phyloP scores from a whole-genome alignment of 805 yeast genomes.

The Metschnikowia colocasiae region DNA sequence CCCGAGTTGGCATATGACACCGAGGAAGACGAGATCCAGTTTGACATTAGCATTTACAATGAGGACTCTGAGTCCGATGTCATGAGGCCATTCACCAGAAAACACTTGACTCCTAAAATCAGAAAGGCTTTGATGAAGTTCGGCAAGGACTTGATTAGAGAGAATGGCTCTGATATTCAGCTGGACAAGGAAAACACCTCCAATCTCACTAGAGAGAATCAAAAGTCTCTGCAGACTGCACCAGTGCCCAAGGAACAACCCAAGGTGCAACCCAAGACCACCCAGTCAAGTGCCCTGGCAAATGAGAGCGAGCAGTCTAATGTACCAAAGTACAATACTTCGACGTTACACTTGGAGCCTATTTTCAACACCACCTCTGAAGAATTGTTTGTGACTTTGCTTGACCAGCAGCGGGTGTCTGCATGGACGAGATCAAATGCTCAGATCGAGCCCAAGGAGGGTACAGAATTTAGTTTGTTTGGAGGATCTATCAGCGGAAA shows the following conservation, averaged over 20 bases:
- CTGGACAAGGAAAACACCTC: constrained; percentile 49
- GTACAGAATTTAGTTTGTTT: constrained; percentile 65
- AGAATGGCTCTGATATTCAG: constrained; percentile 86
- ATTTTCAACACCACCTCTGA: constrained; percentile 84
- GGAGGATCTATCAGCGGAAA: constrained; percentile 85
- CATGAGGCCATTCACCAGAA: constrained; percentile 48
- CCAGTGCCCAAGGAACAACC: constrained; percentile 2
- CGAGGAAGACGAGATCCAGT: constrained; percentile 80
- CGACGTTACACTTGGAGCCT: constrained; percentile 72
- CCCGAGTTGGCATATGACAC: constrained; percentile 96
- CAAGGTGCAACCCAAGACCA: constrained; percentile 4
- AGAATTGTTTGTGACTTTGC: constrained; percentile 72
- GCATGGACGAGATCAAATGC: constrained; percentile 87
- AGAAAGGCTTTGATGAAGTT: constrained; percentile 59
- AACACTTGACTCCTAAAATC: constrained; percentile 63
- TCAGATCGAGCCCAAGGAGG: constrained; percentile 49
- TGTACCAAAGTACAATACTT: constrained; percentile 71
- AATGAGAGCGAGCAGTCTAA: constrained; percentile 6
- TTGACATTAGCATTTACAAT: constrained; percentile 64
- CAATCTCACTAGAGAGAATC: constrained; percentile 47
- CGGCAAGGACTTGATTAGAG: constrained; percentile 70
- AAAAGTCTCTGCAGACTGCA: constrained; percentile 21
- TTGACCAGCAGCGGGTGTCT: constrained; percentile 73
- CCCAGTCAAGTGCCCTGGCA: constrained; percentile 9
- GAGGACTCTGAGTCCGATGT: constrained; percentile 48